A percentile compares a stretch with the other conserved stretches of the same genome.
Evolutionary conservation across 2,329 filamentous ascomycete species (phyloP).

Genomic region (Fonsecaea erecta): DNA sequence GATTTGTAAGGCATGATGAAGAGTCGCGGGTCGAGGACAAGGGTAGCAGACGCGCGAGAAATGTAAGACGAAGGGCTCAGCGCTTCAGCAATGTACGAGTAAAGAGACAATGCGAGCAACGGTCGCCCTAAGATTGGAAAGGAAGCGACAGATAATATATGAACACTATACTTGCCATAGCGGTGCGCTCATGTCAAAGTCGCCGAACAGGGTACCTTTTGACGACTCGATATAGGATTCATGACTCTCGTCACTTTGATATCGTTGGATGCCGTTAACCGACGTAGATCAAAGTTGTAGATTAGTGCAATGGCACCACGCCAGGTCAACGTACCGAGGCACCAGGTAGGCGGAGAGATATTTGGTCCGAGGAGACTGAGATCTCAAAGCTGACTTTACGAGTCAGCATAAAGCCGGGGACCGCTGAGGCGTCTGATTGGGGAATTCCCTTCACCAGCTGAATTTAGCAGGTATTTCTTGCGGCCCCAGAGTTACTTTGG

Average conservation of each 20-base stretch:
- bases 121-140: not conserved
- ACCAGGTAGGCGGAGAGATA: not conserved
- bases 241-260: not conserved
- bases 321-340: not conserved
- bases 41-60: not conserved
- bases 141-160: not conserved
- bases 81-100: no score
- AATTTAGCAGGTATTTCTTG: no score
- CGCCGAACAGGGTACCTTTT: not conserved
- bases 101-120: not conserved
- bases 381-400: no score
- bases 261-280: not conserved
- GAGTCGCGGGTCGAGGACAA: not conserved
- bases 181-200: not conserved
- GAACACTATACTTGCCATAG: not conserved
- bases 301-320: not conserved
- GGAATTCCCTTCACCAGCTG: no score
- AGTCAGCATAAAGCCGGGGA: no score
- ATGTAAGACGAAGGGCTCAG: no score
- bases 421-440: no score
- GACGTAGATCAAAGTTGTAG: not conserved
- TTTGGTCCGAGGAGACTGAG: not conserved
- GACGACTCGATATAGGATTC: not conserved
- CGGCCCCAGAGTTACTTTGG: no score
- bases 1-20: constrained; percentile 54